Conservation (phyloP, 108 stramenopile species). For the Discostella pseudostelligera region DNA sequence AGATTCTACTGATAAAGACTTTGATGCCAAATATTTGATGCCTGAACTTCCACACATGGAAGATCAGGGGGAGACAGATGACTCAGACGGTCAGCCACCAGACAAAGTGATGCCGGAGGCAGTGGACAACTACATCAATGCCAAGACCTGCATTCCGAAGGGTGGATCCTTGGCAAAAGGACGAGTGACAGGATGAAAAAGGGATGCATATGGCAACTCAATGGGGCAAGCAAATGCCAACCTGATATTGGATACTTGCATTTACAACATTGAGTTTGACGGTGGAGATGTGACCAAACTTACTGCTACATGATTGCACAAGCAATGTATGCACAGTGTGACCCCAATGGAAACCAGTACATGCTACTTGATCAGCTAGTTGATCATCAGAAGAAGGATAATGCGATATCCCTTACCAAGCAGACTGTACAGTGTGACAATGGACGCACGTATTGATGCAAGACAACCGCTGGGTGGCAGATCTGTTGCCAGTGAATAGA, state of each 20-base stretch:
- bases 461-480: constrained; percentile 43
- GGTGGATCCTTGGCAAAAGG: constrained; percentile 18
- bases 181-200: constrained; percentile 33
- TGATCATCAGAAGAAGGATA: neutral
- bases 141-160: constrained; percentile 28
- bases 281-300: constrained; percentile 22
- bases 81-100: neutral
- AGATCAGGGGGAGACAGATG: constrained; percentile 7
- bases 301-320: constrained; percentile 16
- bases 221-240: constrained; percentile 17
- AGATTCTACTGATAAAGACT: neutral
- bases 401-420: neutral
- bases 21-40: neutral
- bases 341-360: constrained; percentile 24
- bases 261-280: constrained; percentile 23
- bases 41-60: neutral
- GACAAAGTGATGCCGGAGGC: neutral
- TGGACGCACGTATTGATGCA: neutral
- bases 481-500: constrained; percentile 43
- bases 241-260: constrained; percentile 25
- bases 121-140: constrained; percentile 27
- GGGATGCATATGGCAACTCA: constrained; percentile 36
- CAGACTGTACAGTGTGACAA: neutral
- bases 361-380: neutral
- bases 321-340: constrained; percentile 18